Evolutionary conservation across 2,329 filamentous ascomycete genomes (phyloP).

Genomic region (Gaeumannomyces tritici): DNA sequence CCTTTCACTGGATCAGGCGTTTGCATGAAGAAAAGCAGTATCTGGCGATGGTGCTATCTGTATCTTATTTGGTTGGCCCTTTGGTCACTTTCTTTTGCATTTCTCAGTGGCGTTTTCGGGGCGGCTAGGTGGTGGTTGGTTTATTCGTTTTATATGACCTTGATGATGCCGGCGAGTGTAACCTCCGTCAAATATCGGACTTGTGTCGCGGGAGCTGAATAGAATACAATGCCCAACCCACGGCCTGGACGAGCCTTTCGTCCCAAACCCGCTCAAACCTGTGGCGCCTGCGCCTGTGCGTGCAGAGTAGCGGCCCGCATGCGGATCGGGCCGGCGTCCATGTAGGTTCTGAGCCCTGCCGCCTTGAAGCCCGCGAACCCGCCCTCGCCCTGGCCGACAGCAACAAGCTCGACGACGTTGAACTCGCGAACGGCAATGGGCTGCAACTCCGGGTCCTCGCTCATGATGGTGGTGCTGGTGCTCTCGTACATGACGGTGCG

Average conservation of each 20-base stretch:
- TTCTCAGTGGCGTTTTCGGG: neutral
- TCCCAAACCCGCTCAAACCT: neutral
- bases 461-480: slow-evolving; percentile 6
- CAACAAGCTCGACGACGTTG: slow-evolving; percentile 5
- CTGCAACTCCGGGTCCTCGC: slow-evolving; percentile 2
- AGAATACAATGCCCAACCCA: neutral
- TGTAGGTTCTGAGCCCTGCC: neutral
- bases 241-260: no score
- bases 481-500: slow-evolving; percentile 5
- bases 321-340: slow-evolving; percentile 3
- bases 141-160: neutral
- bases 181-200: no score
- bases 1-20: neutral
- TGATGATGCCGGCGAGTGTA: neutral
- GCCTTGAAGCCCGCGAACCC: slow-evolving; percentile 2
- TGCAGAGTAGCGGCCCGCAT: neutral
- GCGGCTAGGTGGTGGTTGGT: no score
- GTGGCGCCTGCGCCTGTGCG: neutral
- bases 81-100: neutral
- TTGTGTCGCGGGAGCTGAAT: neutral
- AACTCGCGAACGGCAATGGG: slow-evolving; percentile 5
- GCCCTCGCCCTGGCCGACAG: slow-evolving; percentile 1
- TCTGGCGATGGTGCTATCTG: neutral
- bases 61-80: neutral
- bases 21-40: neutral